Evolutionary conservation across 441 rosid genomes (phyloP), one percentile per base, ranked within the genome.

Genomic region (Pelargonium fulgidum): DNA sequence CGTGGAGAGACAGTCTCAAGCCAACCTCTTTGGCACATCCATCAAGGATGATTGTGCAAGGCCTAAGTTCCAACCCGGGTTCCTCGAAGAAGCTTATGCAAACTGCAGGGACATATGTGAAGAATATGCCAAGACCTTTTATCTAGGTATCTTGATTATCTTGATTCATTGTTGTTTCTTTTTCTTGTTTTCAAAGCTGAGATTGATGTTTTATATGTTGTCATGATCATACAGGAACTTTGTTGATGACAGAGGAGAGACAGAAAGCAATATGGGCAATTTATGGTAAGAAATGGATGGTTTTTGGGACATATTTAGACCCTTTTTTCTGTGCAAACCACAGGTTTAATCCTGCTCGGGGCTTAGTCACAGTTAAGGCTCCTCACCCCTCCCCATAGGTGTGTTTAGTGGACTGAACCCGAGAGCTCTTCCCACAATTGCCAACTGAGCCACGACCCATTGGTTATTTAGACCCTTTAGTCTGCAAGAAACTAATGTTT

Each of bases 251-350:
- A 39, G 80, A 83, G 42, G 86, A 83, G 61, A 72, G 89, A 44
- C 85, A 83, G 76, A 86, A 81, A 70, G 87, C 93, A 2, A 86
- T 81, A 63, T 85, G 93, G 89, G 89, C 90, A 68, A 85, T 88
- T 56, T 86, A 88, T 68, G 90, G 86, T 83, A 72, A 68, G 77
- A 16, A 65, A 44, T 10, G 19, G 11, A 7, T 62, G 24, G 14
- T n/a, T 33, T 58, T 39, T 39, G 44, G 44, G 7, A 39, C 44
- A 39, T 39, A 39, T 39, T 39, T 39, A 39, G 42, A 29, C 36
- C 4, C 36, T 3, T 29, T 3, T 29, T 29, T 29, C 4, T 29
- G 36, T 29, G 4, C 36, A 29, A 29, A 29, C 36, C 36, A 29
- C 36, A 29, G 0, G 36, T 26, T 29, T 29, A 29, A 29, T 33